Base-by-base conservation (phyloP, 2,329 filamentous ascomycete species). In the Fusarium oxysporum region DNA sequence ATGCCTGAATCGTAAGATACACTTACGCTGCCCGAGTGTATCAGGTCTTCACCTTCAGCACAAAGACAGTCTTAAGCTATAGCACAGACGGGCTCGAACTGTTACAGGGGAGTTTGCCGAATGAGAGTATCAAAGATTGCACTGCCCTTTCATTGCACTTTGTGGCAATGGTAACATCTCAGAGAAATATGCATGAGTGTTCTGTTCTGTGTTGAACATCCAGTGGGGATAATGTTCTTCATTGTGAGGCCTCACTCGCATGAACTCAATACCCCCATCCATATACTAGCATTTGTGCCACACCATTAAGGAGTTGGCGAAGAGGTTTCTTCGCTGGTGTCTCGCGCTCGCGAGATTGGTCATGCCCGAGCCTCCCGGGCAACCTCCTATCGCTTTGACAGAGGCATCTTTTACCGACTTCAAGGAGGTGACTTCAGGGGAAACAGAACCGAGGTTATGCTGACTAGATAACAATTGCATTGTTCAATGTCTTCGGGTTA, bases 361-460 rank as follows among this genome's bases (percentile, higher is more conserved):
- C 23, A 28, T 16, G 30, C 10, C 51, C 33, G 25, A 33, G 8
- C 10, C n/a, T 33, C 23, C 53, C 60, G 53, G 37, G 32, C 33
- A 59, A 21, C 28, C 33, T 59, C 60, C 33, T 40, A 32, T 62
- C n/a, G 17, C 41, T 35, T 13, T 16, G 32, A 41, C 17, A 59
- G 5, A 37, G 53, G 53, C 35, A 62, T 40, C 28, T 38, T 47
- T 44, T 38, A 30, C 55, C 41, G 32, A 56, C 6, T 25, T 28
- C 7, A 45, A 19, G 17, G 43, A 32, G 21, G 12, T 23, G 13
- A 19, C 28, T 16, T 30, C 19, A 23, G 21, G 12, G 28, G 37
- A 9, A 61, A 14, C 16, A 62, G 47, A 71, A 33, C 75, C 74
- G 74, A 76, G 68, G 72, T 73, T 65, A 48, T 45, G 28, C n/a